phyloP scores from a whole-genome alignment of 306 rosid genomes.

The Carpinus fangiana region DNA sequence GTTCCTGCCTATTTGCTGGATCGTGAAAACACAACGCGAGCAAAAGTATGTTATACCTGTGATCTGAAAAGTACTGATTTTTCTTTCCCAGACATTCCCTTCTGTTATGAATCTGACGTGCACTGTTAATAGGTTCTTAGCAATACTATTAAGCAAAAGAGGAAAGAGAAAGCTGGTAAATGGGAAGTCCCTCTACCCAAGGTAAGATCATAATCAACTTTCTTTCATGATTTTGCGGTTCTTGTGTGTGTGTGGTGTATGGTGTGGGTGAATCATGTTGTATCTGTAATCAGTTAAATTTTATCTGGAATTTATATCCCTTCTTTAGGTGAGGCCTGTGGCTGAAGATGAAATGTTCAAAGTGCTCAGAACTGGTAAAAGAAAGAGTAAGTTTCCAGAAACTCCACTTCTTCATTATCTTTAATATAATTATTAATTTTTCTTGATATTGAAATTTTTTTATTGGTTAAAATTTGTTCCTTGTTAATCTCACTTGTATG shows the following conservation, averaged over 20 bases:
- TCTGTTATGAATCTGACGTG: constrained; percentile 15
- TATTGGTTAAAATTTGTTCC: background rate
- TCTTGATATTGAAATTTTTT: background rate
- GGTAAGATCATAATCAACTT: constrained; percentile 37
- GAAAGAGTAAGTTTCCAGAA: constrained; percentile 62
- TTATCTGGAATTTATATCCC: background rate
- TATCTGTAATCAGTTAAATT: background rate
- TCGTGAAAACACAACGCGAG: constrained; percentile 82
- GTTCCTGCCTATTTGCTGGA: constrained; percentile 82
- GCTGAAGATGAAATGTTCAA: constrained; percentile 98
- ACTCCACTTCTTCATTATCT: background rate
- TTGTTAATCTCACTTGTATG: background rate
- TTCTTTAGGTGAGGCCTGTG: constrained; percentile 81
- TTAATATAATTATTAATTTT: background rate
- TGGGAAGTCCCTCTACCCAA: constrained; percentile 98
- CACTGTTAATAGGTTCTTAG: constrained; percentile 64
- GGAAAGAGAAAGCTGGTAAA: constrained; percentile 96
- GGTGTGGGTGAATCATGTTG: background rate
- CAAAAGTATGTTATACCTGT: constrained; percentile 49
- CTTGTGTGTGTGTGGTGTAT: background rate
- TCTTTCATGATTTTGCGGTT: background rate
- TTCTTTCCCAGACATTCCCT: background rate
- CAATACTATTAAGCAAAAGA: constrained; percentile 88
- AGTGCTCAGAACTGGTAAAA: constrained; percentile 83
- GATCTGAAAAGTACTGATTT: background rate